These are phyloP conservation scores for Sphagnum tenellum DNA, from an alignment of 225 moss, liverwort and hornwort genomes.

Conservation along the genomic window DNA sequence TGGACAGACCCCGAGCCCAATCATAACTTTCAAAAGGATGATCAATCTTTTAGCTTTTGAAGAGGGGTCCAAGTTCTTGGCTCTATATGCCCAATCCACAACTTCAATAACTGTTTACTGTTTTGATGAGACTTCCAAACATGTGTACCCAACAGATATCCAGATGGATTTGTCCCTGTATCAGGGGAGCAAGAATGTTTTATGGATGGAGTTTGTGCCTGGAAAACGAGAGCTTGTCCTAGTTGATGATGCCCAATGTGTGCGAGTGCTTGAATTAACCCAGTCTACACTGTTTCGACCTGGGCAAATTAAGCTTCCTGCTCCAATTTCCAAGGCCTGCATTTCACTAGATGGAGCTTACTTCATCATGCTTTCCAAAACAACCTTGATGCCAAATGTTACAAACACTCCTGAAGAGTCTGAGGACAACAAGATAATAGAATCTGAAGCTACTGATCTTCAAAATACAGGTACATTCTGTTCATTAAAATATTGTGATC, in stretches of 20 bases:
- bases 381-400: too few species aligned
- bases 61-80: constrained; percentile 26
- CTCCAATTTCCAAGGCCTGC: constrained; percentile 17
- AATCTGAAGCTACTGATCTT: background rate
- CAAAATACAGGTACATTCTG: background rate
- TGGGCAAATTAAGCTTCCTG: constrained; percentile 19
- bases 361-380: constrained; percentile 21
- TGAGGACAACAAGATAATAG: too few species aligned
- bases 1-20: constrained; percentile 2
- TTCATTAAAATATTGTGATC: too few species aligned
- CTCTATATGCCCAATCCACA: constrained; percentile 12
- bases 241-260: constrained; percentile 20
- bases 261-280: constrained; percentile 30
- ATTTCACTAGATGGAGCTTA: constrained; percentile 40
- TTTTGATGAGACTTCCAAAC: constrained; percentile 27
- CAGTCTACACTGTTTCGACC: constrained; percentile 28
- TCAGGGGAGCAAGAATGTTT: constrained; percentile 6
- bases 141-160: constrained; percentile 24
- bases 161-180: constrained; percentile 17
- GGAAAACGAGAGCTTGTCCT: constrained; percentile 39
- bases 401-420: too few species aligned
- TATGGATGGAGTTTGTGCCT: constrained; percentile 51
- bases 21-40: constrained; percentile 4
- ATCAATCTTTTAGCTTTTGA: constrained; percentile 37
- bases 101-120: constrained; percentile 9